Evolutionary conservation across 257 asterid genomes (phyloP).

Genomic region (Ocimum tenuiflorum): DNA sequence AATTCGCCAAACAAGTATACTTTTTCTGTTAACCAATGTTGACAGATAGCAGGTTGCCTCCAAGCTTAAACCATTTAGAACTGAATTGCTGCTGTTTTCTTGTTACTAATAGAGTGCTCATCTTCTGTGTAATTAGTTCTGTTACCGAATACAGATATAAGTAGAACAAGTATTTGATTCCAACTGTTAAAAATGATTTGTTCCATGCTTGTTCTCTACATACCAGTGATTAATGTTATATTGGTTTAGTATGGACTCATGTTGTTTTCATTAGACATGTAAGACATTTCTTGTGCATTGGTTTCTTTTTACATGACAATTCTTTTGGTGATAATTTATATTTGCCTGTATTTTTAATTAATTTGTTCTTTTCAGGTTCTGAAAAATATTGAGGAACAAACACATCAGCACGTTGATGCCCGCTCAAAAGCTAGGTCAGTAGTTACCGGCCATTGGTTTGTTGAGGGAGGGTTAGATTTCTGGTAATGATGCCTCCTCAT

Average conservation of each 20-base stretch:
- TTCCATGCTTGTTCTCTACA: background rate
- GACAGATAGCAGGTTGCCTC: too few species aligned
- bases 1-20: background rate
- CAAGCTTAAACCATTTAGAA: too few species aligned
- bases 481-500: background rate
- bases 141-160: background rate
- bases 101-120: too few species aligned
- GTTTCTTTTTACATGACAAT: background rate
- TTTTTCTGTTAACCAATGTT: too few species aligned
- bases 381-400: slow-evolving; percentile 46
- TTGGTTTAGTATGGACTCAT: background rate
- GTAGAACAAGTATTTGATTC: background rate
- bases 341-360: background rate
- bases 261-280: background rate
- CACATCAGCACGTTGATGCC: slow-evolving; percentile 54
- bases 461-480: background rate
- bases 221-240: background rate
- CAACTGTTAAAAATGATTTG: background rate
- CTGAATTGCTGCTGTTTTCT: too few species aligned
- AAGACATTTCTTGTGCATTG: background rate
- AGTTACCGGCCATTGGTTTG: background rate
- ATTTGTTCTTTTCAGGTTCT: slow-evolving; percentile 31
- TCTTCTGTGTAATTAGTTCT: too few species aligned
- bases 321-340: background rate
- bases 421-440: slow-evolving; percentile 51